Conservation (phyloP, 2,329 filamentous ascomycete genomes). For the Xylariomycetidae sp. region DNA sequence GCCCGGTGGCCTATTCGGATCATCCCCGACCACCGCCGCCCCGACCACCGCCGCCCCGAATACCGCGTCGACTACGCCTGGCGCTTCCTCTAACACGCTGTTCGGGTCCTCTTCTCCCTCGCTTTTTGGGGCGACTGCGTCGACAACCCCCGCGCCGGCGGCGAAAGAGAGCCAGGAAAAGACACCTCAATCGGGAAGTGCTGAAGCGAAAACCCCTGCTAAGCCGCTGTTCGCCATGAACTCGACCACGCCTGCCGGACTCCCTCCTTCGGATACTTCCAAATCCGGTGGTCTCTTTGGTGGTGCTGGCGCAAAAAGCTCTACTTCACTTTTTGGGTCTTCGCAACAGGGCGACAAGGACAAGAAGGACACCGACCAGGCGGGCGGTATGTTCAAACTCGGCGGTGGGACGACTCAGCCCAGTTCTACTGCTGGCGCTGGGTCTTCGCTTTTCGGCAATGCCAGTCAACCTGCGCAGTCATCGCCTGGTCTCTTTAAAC, state of each 20-base stretch:
- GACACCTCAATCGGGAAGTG: slow-evolving; percentile 13
- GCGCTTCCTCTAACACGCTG: slow-evolving; percentile 13
- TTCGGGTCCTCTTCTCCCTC: too few species aligned
- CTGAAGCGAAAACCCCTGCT: slow-evolving; percentile 39
- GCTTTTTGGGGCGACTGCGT: too few species aligned
- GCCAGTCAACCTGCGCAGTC: slow-evolving; percentile 13
- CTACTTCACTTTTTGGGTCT: slow-evolving; percentile 31
- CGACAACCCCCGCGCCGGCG: too few species aligned
- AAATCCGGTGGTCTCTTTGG: slow-evolving; percentile 26
- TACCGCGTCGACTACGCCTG: slow-evolving; percentile 17
- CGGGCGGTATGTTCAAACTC: slow-evolving; percentile 14
- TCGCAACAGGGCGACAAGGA: slow-evolving; percentile 31
- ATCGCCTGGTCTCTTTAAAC: too few species aligned
- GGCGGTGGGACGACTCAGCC: slow-evolving; percentile 24
- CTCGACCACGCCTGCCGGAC: slow-evolving; percentile 51
- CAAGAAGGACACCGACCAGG: slow-evolving; percentile 16
- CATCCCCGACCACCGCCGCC: slow-evolving; percentile 15
- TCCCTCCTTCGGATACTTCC: slow-evolving; percentile 37
- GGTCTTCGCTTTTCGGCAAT: slow-evolving; percentile 15
- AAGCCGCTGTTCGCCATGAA: slow-evolving; percentile 42
- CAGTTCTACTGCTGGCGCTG: slow-evolving; percentile 15
- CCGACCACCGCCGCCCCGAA: slow-evolving; percentile 19
- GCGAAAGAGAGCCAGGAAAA: too few species aligned
- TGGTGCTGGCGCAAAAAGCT: slow-evolving; percentile 13
- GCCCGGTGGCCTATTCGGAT: slow-evolving; percentile 32